Base-by-base conservation (phyloP, 2,329 filamentous ascomycete species). In the Pleomassaria siparia region DNA sequence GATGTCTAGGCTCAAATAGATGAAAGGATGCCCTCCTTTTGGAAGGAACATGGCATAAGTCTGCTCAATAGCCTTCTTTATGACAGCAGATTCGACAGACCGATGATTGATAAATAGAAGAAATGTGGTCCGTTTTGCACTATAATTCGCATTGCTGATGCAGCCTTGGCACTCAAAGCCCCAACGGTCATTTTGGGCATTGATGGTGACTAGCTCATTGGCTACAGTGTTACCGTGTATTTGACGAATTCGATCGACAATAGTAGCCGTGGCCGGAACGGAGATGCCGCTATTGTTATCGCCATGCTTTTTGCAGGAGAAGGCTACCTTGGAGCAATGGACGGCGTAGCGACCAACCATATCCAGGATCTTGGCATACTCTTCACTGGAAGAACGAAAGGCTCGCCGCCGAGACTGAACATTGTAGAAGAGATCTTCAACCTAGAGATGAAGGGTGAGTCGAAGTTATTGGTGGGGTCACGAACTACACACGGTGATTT, bases 381-480 rank as follows among this genome's bases (percentile, higher is more conserved):
- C 95, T 64, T 99, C 94, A 29, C 91, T 89, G 15, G 88, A 76
- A 12, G 92, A 97, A 32, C 94, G 84, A 64, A 99, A 99, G 10
- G 95, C 94, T 56, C 85, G 84, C 28, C 91, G 84, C 20, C 94
- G 83, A 8, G 88, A 95, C 0, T 91, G 91, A 1, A 97, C 84
- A 62, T 96, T 99, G 77, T 96, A 99, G 70, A 99, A 99, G 10
- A 99, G 75, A 68, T 99, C 94, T 65, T 99, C 92, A 13, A 99
- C 82, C 80, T 82, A 45, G 7, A 18, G 9, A 0, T 4, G 4
- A 22, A 66, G 16, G 68, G 51, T 24, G 13, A 1, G 29, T 9
- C 39, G 18, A 15, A 35, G 37, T 22, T 30, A 13, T 29, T 20
- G 12, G 40, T 30, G 16, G 10, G 10, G 7, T 9, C 12, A 18